Evolutionary conservation across 805 yeast species (phyloP).

Genomic region (Helenozyma baotianmanensis): DNA sequence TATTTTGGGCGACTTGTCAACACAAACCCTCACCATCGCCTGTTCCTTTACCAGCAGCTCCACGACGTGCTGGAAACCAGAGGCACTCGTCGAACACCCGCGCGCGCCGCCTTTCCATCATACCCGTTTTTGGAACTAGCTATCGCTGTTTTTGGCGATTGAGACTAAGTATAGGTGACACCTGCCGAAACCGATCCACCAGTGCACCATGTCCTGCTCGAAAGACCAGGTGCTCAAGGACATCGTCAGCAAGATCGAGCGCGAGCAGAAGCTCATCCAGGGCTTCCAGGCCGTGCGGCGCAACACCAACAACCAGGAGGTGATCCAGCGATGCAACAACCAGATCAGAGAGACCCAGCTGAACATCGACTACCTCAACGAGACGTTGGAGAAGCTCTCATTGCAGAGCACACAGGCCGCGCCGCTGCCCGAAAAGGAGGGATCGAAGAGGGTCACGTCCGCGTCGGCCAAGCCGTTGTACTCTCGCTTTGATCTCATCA

Average conservation of each 20-base stretch:
- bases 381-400: conserved; percentile 61
- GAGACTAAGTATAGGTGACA: no score
- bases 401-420: conserved; percentile 21
- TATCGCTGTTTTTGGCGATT: no score
- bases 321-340: conserved; percentile 85
- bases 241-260: conserved; percentile 77
- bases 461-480: conserved; percentile 42
- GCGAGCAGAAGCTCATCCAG: conserved; percentile 80
- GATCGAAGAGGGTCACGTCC: conserved; percentile 6
- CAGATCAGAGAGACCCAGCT: conserved; percentile 88
- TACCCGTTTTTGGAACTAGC: no score
- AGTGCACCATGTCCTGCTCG: conserved; percentile 9
- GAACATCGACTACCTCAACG: conserved; percentile 83
- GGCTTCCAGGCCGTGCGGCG: conserved; percentile 82
- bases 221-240: conserved; percentile 47
- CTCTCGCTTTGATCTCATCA: conserved; percentile 74
- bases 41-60: not conserved
- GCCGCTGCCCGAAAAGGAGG: conserved; percentile 7
- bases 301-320: conserved; percentile 73
- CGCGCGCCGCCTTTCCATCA: no score
- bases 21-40: no score
- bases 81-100: no score
- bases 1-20: conserved; percentile 14
- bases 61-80: not conserved
- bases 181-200: no score